phyloP scores from a whole-genome alignment of 257 asterid genomes.

The Solanum commersonii region DNA sequence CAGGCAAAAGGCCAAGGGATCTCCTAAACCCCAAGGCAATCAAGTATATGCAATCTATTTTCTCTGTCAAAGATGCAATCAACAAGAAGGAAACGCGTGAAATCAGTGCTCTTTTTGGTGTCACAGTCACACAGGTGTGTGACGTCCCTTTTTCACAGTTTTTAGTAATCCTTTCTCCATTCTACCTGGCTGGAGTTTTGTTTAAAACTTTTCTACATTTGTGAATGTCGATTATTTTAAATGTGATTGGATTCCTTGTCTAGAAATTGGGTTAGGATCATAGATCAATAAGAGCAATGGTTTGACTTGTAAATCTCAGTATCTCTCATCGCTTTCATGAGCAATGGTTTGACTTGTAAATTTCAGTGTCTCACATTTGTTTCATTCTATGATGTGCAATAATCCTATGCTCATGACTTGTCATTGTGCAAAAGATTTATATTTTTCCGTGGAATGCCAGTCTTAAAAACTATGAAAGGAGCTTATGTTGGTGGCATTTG shows the following conservation, averaged over 20 bases:
- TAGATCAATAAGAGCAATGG: background rate
- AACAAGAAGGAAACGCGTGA: constrained; percentile 91
- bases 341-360: background rate
- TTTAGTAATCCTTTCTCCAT: background rate
- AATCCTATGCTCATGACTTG: background rate
- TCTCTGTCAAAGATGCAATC: constrained; percentile 76
- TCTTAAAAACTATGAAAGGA: background rate
- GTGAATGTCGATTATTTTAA: background rate
- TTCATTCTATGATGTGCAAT: background rate
- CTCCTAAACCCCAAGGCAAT: constrained; percentile 91
- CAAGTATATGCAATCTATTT: constrained; percentile 78
- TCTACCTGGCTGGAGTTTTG: background rate
- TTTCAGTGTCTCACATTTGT: background rate
- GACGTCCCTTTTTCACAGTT: background rate
- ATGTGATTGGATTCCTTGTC: background rate
- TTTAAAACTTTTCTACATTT: background rate
- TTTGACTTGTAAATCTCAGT: background rate
- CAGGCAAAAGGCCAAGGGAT: constrained; percentile 98
- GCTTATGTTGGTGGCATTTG: background rate
- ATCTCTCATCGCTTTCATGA: background rate
- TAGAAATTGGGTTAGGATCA: background rate
- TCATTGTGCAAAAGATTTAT: background rate
- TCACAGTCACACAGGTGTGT: constrained; percentile 84
- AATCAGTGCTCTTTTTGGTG: constrained; percentile 88
- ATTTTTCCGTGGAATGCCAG: background rate